Base-by-base conservation (phyloP, 2,329 filamentous ascomycete genomes). In the Leptographium lundbergii region DNA sequence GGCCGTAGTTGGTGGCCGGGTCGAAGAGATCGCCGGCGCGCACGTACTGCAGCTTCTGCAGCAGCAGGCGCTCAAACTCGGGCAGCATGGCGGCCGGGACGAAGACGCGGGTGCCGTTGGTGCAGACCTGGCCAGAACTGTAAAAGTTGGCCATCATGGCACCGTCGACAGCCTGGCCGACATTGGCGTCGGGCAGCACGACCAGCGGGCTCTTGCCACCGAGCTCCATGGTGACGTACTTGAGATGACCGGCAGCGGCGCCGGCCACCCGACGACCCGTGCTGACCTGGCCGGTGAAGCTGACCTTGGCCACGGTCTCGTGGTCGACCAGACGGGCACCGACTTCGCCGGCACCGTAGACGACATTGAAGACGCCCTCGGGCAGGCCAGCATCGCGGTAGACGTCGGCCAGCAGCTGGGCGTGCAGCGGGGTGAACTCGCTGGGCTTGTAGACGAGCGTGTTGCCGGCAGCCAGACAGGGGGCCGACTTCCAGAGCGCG, bases 131-230 rank as follows among this genome's bases (percentile, higher is more conserved):
- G 34, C 91, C 91, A 0, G 88, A 88, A 64, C 87, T 91, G 77
- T 88, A 95, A 75, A 95, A 95, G 72, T 95, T 95, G 66, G 90
- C 91, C 78, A 95, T 89, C 87, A 95, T 91, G 63, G 89, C 90
- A 34, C 89, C 87, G 67, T 95, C 86, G 39, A 89, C 91, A n/a
- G 91, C 91, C 66, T 83, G 82, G 53, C 89, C 85, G 24, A 92
- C 71, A 57, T 89, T 82, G 19, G 87, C 88, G 67, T 95, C 90
- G 1, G 88, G 88, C 1, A 95, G 81, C 54, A 96, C 78, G 56
- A 96, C 76, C 22, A 64, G 52, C 0, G 85, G 83, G 48, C 79
- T 84, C 69, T 87, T 87, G 48, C 85, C 85, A 54, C 85, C 85
- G 0, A 87, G 75, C 69, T 88, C 85, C 80, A 87, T 85, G 7